Evolutionary conservation across 2,329 filamentous ascomycete species (phyloP), one percentile per base, ranked within the genome.

Genomic region (Didymella pinodella): DNA sequence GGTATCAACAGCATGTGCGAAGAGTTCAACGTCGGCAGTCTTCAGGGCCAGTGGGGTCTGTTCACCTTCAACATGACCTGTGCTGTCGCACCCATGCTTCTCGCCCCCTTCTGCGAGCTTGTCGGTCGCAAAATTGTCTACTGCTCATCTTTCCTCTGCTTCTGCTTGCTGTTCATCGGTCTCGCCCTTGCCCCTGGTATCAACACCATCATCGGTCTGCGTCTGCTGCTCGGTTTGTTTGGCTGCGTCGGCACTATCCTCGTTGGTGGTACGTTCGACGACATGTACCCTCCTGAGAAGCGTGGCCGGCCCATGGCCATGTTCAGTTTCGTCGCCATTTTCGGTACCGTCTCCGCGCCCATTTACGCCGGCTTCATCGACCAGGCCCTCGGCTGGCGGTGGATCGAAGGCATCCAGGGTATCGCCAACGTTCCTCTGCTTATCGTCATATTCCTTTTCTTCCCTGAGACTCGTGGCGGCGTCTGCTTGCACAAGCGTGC

Each of bases 321-420:
- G 68, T 71, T 71, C 64, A 61, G 56, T 31, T 71, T 71, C 56
- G 62, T 71, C 29, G 67, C 68, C 22, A 70, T 71, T 25, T 71
- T 71, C 56, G 83, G 83, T 44, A 84, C 83, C 10, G 82, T 84
- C 26, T 80, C 77, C 5, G 83, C 83, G 3, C 83, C 83, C 38
- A 83, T 84, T 65, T 84, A 84, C 66, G 81, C 82, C 46, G 81
- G 82, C 43, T 84, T 84, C 75, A 83, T 85, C 67, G 81, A 84
- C 68, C 75, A 83, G 66, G 73, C 80, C 40, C 74, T 85, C 22
- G 82, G 82, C 53, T 84, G 83, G 83, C 75, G 83, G 54, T 85
- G 83, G 83, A 79, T 84, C 26, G 77, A 84, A 68, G 83, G 82
- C 49, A 81, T 84, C 43, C 82, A 84, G 64, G 82, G 82, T 7